phyloP scores from a whole-genome alignment of 306 rosid species.

The Delonix regia region DNA sequence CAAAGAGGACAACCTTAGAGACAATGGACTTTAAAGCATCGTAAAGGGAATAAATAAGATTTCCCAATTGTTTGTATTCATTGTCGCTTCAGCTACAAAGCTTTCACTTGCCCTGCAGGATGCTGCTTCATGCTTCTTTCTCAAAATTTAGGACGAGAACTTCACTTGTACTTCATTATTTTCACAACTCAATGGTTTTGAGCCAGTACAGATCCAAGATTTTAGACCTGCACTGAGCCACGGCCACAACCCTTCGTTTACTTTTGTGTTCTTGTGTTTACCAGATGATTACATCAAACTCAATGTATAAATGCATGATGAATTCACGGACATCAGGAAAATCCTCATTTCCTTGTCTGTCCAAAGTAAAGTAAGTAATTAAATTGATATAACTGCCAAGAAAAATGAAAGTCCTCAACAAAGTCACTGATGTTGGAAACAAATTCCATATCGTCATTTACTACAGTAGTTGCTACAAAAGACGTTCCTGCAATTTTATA shows the following conservation, averaged over 20 bases:
- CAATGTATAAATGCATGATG: background rate
- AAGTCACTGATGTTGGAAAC: background rate
- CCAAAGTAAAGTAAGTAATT: background rate
- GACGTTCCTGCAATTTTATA: background rate
- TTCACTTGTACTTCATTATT: background rate
- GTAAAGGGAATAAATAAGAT: conserved; percentile 36
- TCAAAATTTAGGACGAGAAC: background rate
- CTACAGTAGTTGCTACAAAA: background rate
- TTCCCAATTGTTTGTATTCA: conserved; percentile 38
- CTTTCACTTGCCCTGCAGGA: background rate
- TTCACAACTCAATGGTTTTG: background rate
- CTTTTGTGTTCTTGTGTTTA: background rate
- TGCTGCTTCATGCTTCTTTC: background rate
- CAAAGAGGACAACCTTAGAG: too few species aligned
- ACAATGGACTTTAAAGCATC: background rate
- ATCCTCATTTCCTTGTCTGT: too few species aligned
- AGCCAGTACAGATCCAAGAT: too few species aligned
- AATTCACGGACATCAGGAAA: too few species aligned
- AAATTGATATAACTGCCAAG: background rate
- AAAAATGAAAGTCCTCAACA: background rate
- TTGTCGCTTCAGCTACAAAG: background rate
- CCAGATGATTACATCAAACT: background rate
- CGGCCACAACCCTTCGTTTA: too few species aligned
- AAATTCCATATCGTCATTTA: background rate
- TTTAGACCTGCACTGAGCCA: too few species aligned